A percentile compares a stretch with the other conserved stretches of the same genome.
These are phyloP conservation scores for Mortierella sp. DNA, from an alignment of 371 early-diverging fungal species.

Conservation along the genomic window DNA sequence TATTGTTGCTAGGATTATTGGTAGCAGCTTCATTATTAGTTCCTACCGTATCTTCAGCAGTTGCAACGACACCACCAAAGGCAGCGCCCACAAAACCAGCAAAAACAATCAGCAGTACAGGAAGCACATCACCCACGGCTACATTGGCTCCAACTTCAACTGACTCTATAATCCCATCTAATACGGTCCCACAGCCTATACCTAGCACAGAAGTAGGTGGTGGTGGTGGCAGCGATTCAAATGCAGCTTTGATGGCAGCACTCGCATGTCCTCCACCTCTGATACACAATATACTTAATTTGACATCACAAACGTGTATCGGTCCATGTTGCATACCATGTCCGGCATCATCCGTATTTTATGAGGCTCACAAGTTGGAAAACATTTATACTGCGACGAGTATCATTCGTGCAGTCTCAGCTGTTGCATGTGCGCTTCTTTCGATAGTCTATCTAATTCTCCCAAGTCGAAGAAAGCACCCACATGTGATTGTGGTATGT, in stretches of 20 bases:
- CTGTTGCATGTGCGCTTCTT: constrained; percentile 10
- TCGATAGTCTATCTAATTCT: constrained; percentile 24
- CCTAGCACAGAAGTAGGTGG: not conserved
- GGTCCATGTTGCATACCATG: constrained; percentile 45
- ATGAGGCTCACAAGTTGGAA: constrained; percentile 32
- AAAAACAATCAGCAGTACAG: not conserved
- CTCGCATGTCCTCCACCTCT: constrained; percentile 45
- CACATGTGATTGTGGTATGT: constrained; percentile 37
- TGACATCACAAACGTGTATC: constrained; percentile 19
- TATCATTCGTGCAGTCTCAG: constrained; percentile 30
- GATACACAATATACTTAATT: constrained; percentile 6
- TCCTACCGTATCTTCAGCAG: not conserved
- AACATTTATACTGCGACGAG: constrained; percentile 33
- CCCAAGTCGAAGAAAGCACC: constrained; percentile 48
- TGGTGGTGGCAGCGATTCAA: not conserved
- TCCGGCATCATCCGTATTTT: constrained; percentile 40
- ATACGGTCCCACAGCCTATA: not conserved
- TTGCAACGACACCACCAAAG: not conserved
- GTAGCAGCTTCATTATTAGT: not conserved
- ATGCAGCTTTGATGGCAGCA: not conserved
- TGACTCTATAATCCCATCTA: not conserved
- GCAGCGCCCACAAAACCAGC: not conserved
- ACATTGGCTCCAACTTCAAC: not conserved
- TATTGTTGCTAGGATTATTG: not conserved
- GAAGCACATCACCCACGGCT: not conserved